Evolutionary conservation across 1,284 basidiomycete species (phyloP).

Genomic region (Cutaneotrichosporon curvatum): DNA sequence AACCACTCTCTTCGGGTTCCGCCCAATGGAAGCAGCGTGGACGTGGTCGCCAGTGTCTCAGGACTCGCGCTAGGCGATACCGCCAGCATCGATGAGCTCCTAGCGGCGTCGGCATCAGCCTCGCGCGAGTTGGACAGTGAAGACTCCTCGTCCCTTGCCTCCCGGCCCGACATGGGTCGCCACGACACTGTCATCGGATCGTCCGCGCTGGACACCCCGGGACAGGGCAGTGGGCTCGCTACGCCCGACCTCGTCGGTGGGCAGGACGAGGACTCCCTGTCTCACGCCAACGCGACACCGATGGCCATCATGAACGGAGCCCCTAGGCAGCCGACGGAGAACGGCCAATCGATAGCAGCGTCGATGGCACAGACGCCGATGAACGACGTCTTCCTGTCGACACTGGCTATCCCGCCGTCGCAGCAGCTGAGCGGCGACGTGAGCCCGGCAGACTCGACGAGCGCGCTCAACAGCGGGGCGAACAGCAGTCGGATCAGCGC

Average conservation of each 20-base stretch:
- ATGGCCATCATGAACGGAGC: conserved; percentile 4
- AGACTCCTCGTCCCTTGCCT: no score
- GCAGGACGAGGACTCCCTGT: background rate
- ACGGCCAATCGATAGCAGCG: background rate
- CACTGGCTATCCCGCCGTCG: conserved; percentile 4
- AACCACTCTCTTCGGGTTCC: conserved; percentile 32
- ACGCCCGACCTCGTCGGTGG: no score
- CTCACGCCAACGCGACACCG: conserved; percentile 3
- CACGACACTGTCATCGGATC: no score
- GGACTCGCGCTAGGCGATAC: no score
- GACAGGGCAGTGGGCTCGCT: background rate
- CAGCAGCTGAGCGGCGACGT: background rate
- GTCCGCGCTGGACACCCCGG: no score
- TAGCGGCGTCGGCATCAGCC: conserved; percentile 6
- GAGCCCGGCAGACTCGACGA: background rate
- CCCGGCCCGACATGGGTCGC: no score
- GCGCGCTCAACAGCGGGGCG: background rate
- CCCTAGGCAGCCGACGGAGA: background rate
- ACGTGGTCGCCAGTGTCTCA: conserved; percentile 4
- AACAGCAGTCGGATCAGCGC: conserved; percentile 1
- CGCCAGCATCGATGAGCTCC: conserved; percentile 19
- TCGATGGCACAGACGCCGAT: conserved; percentile 44
- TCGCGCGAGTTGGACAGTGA: no score
- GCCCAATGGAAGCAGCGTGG: conserved; percentile 19
- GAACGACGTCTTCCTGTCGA: conserved; percentile 50